Evolutionary conservation across 164 flowering plant species (phyloP), one percentile per base, ranked within the genome.

Genomic region (Chimonanthus praecox): DNA sequence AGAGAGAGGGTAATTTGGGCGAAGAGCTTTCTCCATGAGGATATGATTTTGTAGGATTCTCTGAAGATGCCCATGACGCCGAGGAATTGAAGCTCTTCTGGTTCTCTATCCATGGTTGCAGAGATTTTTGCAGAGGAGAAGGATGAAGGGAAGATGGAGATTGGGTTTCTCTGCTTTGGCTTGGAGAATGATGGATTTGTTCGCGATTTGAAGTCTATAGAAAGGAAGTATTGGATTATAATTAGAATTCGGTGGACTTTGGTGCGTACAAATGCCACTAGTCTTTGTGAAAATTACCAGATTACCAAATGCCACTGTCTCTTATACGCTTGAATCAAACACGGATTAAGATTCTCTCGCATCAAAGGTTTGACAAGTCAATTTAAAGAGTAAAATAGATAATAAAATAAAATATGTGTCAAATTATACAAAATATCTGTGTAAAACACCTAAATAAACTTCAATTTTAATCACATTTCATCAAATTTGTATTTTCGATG

Each of bases 1-100:
- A 90, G 71, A 71, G 90, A 10, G 0, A 90, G 73, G 9, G 89
- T 77, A 73, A 90, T 84, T 70, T 84, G 80, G 84, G 48, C 65
- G 85, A 89, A 86, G 82, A 88, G 76, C 72, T 80, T 83, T 4
- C 80, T 58, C 68, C 83, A 84, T 73, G 83, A 66, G 74, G 64
- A 33, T 49, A 86, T 66, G 77, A 88, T 72, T 77, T 83, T 87
- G 85, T 7, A 72, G 71, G 88, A 66, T 70, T 84, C 86, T 48
- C 33, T 76, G 78, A 46, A 81, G 75, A 84, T 79, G 69, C 82
- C 90, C n/a, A 80, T 68, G 49, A 80, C 7, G 2, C 87, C 85
- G 2, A 84, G 73, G 71, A 82, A 84, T 21, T 84, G 88, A 60
- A 87, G 76, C 72, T 85, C 88, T 48, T 85, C 88, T 63, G 78